A percentile compares a stretch with the other conserved stretches of the same genome.
Evolutionary conservation across 331 rosid genomes (phyloP).

Genomic region (Ulmus americana): DNA sequence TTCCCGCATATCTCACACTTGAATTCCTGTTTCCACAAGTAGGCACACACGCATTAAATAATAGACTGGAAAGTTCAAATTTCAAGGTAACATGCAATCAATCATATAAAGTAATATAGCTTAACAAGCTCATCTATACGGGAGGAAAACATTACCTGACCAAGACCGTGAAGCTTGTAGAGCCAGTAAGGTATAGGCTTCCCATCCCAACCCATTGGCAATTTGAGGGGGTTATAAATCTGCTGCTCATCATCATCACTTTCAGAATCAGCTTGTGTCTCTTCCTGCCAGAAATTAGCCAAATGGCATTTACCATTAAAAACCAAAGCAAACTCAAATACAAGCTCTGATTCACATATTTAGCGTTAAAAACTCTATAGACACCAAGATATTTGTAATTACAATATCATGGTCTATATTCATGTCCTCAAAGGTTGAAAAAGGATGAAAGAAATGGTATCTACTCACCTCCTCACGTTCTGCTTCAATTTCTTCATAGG

Average conservation of each 20-base stretch:
- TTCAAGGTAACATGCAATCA: neutral
- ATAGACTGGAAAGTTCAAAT: neutral
- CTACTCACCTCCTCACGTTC: constrained; percentile 85
- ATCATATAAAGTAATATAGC: constrained; percentile 8
- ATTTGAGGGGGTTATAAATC: constrained; percentile 91
- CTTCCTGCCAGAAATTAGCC: constrained; percentile 54
- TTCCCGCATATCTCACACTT: constrained; percentile 98
- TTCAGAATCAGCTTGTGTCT: constrained; percentile 80
- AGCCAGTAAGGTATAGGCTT: constrained; percentile 98
- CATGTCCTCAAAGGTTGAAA: constrained; percentile 2
- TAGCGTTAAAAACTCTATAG: neutral
- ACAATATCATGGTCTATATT: neutral
- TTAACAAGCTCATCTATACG: neutral
- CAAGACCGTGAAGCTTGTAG: constrained; percentile 94
- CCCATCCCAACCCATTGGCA: constrained; percentile 99
- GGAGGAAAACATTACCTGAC: constrained; percentile 64
- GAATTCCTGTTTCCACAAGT: constrained; percentile 63
- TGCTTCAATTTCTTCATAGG: constrained; percentile 93
- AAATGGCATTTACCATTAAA: constrained; percentile 6
- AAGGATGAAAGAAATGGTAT: neutral
- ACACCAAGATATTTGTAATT: neutral
- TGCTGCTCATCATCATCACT: constrained; percentile 98
- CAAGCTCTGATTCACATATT: neutral
- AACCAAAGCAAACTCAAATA: constrained; percentile 6
- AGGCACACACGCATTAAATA: neutral